Evolutionary conservation across 805 yeast species (phyloP).

Genomic region (Wickerhamiella slavikovae): DNA sequence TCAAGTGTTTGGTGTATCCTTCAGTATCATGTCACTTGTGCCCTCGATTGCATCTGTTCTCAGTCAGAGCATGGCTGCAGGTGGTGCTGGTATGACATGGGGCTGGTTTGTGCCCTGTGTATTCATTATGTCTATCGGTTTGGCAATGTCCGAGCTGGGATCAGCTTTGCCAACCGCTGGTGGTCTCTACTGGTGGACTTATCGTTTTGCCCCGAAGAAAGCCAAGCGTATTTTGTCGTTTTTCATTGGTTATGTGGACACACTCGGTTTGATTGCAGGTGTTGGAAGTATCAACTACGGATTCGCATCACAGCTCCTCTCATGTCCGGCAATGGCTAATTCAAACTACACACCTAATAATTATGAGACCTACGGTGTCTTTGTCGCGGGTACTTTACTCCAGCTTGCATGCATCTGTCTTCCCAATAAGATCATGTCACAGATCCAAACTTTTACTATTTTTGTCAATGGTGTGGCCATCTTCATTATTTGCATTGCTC

Average conservation of each 20-base stretch:
- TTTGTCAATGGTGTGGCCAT: slow-evolving; percentile 31
- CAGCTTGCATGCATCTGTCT: slow-evolving; percentile 33
- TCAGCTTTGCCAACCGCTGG: slow-evolving; percentile 59
- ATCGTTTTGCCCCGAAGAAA: slow-evolving; percentile 38
- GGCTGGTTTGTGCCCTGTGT: slow-evolving; percentile 45
- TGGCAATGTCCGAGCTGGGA: slow-evolving; percentile 44
- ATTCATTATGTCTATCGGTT: slow-evolving; percentile 35
- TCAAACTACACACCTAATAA: slow-evolving; percentile 34
- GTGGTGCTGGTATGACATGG: slow-evolving; percentile 54
- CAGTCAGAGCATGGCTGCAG: slow-evolving; percentile 33
- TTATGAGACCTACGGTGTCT: slow-evolving; percentile 41
- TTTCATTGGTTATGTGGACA: slow-evolving; percentile 45
- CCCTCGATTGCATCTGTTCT: slow-evolving; percentile 37
- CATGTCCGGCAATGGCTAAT: slow-evolving; percentile 23
- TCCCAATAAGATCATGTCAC: slow-evolving; percentile 36
- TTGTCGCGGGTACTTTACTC: slow-evolving; percentile 34
- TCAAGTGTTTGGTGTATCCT: slow-evolving; percentile 52
- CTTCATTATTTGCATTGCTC: slow-evolving; percentile 35
- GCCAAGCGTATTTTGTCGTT: slow-evolving; percentile 34
- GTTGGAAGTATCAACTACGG: slow-evolving; percentile 53
- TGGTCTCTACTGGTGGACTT: slow-evolving; percentile 52
- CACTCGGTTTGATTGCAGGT: slow-evolving; percentile 46
- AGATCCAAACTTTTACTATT: slow-evolving; percentile 39
- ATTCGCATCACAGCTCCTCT: slow-evolving; percentile 35
- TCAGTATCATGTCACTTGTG: slow-evolving; percentile 53